These are phyloP conservation scores for Backusella tarrabulga DNA, from an alignment of 192 early-diverging fungal species.

Conservation along the genomic window DNA sequence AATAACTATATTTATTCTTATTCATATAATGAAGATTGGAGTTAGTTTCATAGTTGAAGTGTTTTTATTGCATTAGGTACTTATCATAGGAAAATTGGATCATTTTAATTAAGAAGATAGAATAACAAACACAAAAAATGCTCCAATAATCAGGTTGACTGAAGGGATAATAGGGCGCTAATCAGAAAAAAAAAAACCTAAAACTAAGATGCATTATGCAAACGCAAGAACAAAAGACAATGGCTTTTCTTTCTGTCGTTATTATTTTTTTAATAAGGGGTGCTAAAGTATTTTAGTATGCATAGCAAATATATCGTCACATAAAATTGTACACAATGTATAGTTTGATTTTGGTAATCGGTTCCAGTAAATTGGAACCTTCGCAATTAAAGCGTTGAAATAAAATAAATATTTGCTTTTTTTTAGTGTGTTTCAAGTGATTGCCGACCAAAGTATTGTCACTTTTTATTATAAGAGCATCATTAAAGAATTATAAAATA, in stretches of 20 bases:
- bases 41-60: too few species aligned
- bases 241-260: background rate
- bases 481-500: background rate
- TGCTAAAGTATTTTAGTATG: too few species aligned
- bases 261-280: background rate
- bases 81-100: background rate
- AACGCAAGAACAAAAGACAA: too few species aligned
- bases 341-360: too few species aligned
- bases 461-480: background rate
- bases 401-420: background rate
- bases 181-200: background rate
- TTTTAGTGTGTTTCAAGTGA: background rate
- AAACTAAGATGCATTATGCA: background rate
- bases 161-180: background rate
- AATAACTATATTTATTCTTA: background rate
- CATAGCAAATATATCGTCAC: too few species aligned
- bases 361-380: too few species aligned
- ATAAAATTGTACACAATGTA: too few species aligned
- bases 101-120: background rate
- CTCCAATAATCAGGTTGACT: background rate
- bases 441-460: background rate
- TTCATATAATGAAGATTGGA: too few species aligned
- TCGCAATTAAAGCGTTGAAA: background rate
- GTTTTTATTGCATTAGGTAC: too few species aligned
- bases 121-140: background rate